Conservation (phyloP, 1,284 basidiomycete genomes). For the Xerocomus minutiporus region DNA sequence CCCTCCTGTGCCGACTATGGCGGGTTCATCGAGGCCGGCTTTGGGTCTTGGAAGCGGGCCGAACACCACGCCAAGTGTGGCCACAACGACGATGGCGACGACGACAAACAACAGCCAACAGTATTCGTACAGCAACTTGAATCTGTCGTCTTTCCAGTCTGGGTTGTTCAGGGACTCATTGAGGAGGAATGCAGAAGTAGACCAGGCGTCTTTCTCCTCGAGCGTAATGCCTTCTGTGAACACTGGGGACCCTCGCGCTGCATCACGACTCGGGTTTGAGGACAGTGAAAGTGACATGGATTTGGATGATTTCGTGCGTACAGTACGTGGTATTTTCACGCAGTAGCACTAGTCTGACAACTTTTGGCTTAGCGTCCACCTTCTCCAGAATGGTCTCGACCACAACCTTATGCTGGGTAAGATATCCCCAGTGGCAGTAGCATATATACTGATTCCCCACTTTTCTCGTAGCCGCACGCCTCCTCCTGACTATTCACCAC, state of each 20-base stretch:
- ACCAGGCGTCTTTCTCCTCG: conserved; percentile 17
- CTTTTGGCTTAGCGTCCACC: conserved; percentile 18
- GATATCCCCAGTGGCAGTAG: neutral
- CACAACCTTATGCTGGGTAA: conserved; percentile 26
- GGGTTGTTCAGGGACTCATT: conserved; percentile 33
- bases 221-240: conserved; percentile 1
- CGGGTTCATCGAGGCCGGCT: conserved; percentile 4
- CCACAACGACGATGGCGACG: conserved; percentile 3
- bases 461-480: conserved; percentile 20
- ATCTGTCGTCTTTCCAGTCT: conserved; percentile 32
- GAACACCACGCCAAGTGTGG: conserved; percentile 6
- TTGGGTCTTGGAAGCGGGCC: conserved; percentile 7
- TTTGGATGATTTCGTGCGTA: conserved; percentile 18
- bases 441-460: conserved; percentile 3
- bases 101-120: conserved; percentile 14
- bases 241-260: conserved; percentile 9
- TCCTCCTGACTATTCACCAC: conserved; percentile 26
- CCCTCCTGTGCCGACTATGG: conserved; percentile 1
- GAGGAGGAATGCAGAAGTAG: conserved; percentile 30
- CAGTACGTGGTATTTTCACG: conserved; percentile 8
- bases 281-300: conserved; percentile 34
- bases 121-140: conserved; percentile 32
- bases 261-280: conserved; percentile 18
- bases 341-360: conserved; percentile 7
- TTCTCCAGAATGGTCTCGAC: conserved; percentile 24